Conservation (phyloP, 108 stramenopile species). For the Nitzschia sp. region DNA sequence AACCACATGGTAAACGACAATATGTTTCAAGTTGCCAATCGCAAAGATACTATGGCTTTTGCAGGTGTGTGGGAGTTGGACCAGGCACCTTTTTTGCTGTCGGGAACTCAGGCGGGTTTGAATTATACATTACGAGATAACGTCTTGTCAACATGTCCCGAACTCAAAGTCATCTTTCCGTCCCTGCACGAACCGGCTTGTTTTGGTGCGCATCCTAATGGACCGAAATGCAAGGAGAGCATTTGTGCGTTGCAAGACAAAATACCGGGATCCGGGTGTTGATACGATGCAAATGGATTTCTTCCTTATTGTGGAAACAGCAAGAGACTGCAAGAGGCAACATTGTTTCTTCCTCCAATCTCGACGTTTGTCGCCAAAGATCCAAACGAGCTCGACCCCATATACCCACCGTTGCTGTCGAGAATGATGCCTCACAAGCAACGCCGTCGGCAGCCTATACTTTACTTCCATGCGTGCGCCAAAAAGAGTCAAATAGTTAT, state of each 20-base stretch:
- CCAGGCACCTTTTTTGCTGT: constrained; percentile 41
- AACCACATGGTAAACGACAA: constrained; percentile 27
- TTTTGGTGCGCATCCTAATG: constrained; percentile 69
- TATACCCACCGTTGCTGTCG: too few species aligned
- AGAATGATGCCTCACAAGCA: too few species aligned
- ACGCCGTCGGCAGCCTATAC: too few species aligned
- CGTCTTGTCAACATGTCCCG: constrained; percentile 52
- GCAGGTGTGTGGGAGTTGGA: constrained; percentile 36
- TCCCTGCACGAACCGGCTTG: constrained; percentile 61
- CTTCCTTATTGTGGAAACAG: background rate
- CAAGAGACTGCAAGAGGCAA: too few species aligned
- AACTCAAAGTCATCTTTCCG: constrained; percentile 58
- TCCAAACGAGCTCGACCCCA: too few species aligned
- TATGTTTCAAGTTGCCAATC: constrained; percentile 17
- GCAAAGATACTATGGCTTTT: constrained; percentile 30
- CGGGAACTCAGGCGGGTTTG: constrained; percentile 51
- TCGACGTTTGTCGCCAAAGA: too few species aligned
- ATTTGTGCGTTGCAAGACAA: constrained; percentile 61
- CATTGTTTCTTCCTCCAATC: too few species aligned
- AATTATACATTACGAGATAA: constrained; percentile 35
- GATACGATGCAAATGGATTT: too few species aligned
- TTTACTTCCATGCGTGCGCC: too few species aligned
- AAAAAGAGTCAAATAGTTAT: background rate
- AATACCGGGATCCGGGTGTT: constrained; percentile 44
- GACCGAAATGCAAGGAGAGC: constrained; percentile 40